A percentile compares a stretch with the other conserved stretches of the same genome.
Evolutionary conservation across 2,329 filamentous ascomycete genomes (phyloP).

Genomic region (Neonectria sp.): DNA sequence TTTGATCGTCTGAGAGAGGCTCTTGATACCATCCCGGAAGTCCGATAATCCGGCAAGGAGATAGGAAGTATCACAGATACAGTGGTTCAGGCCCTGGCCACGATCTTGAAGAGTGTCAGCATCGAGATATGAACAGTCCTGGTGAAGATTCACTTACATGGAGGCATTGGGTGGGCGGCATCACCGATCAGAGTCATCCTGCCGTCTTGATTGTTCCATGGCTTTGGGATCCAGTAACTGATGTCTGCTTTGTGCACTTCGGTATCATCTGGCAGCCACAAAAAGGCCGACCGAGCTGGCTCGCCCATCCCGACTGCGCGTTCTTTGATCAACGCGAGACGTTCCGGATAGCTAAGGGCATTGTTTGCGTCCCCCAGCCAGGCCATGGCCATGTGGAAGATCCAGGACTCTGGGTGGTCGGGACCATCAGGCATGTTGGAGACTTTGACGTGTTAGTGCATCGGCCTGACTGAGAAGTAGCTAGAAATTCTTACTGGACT

Average conservation of each 20-base stretch:
- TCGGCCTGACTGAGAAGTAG: too few species aligned
- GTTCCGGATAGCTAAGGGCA: conserved; percentile 34
- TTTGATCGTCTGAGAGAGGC: conserved; percentile 22
- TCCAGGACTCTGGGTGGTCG: conserved; percentile 40
- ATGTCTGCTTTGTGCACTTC: conserved; percentile 45
- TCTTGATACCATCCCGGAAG: conserved; percentile 8
- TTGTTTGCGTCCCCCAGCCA: conserved; percentile 39
- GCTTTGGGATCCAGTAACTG: conserved; percentile 42
- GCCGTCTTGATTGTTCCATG: conserved; percentile 38
- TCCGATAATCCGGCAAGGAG: conserved; percentile 28
- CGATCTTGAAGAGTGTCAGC: conserved; percentile 29
- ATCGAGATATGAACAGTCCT: too few species aligned
- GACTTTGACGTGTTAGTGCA: conserved; percentile 18
- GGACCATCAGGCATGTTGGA: conserved; percentile 42
- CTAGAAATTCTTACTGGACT: conserved; percentile 34
- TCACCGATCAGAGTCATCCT: conserved; percentile 41
- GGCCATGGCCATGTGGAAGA: conserved; percentile 46
- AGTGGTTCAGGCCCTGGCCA: conserved; percentile 43
- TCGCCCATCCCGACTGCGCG: conserved; percentile 37
- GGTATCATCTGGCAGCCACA: conserved; percentile 42
- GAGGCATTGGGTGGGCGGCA: conserved; percentile 44
- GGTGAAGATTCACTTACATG: conserved; percentile 31
- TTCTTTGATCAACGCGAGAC: conserved; percentile 41
- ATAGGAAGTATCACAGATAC: conserved; percentile 38
- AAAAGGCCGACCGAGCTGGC: conserved; percentile 39